Evolutionary conservation across 148 eudicot genomes (phyloP), one percentile per base, ranked within the genome.

Genomic region (Talinum fruticosum): DNA sequence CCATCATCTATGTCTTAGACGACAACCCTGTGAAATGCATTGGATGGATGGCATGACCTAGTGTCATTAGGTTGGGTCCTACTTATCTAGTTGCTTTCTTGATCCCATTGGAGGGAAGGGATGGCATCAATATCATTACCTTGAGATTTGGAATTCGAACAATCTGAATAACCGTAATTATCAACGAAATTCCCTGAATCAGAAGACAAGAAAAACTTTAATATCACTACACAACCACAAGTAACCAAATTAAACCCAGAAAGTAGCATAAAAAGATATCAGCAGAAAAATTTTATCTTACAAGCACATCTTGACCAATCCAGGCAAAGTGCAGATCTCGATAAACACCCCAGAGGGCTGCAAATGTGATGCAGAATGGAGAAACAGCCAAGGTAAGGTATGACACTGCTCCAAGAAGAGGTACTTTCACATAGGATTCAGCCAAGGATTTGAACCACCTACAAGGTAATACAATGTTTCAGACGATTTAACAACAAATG

Each of bases 291-390:
- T 35, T n/a, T 66, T 28, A 74, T 85, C 92, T 91, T 88, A 93
- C 97, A 81, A 93, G 97, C 84, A 93, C 79, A 84, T 93, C 97
- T 84, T 93, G 97, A 75, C 97, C 97, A 41, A 93, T 91, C 97
- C 97, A 93, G 75, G 87, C 97, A 84, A 89, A 84, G 72, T 82
- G 80, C 59, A 24, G 71, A 76, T 86, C 26, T 44, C 96, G 85
- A 76, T 86, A 83, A 37, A 91, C 87, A 45, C 90, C 97, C 97
- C 97, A 93, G 51, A 91, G 37, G 66, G 74, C 85, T 19, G 96
- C 89, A 81, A 93, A 91, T 68, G 85, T 78, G 77, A 93, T 86
- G 87, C 97, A 93, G 84, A 93, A 93, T 76, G 97, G 96, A 70
- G 89, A 78, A 69, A 93, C 93, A 41, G 90, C 90, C 85, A 91